These are phyloP conservation scores for Skeletonema menzelii DNA, from an alignment of 108 stramenopile genomes.

Conservation along the genomic window DNA sequence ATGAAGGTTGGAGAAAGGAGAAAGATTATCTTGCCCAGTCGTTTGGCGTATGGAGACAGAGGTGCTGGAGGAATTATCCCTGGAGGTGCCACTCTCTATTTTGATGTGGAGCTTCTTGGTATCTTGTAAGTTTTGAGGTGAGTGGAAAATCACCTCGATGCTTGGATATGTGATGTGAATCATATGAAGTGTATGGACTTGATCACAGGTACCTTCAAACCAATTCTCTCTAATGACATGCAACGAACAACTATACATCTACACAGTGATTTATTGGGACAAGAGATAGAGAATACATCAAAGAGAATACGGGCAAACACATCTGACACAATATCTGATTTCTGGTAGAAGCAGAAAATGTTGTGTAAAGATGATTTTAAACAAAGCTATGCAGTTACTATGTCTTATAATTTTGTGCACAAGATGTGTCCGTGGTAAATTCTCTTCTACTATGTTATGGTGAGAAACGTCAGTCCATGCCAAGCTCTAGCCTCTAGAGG, in stretches of 20 bases:
- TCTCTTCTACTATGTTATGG: too few species aligned
- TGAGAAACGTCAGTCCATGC: too few species aligned
- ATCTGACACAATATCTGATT: background rate
- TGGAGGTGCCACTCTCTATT: constrained; percentile 90
- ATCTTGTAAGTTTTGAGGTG: constrained; percentile 45
- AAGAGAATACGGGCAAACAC: background rate
- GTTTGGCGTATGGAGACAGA: constrained; percentile 89
- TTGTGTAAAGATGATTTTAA: background rate
- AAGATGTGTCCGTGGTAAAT: too few species aligned
- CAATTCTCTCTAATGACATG: constrained; percentile 87
- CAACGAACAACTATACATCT: background rate
- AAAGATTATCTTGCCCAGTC: constrained; percentile 82
- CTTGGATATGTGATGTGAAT: background rate
- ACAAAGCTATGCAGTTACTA: too few species aligned
- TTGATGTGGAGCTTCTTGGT: constrained; percentile 91
- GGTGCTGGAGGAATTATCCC: constrained; percentile 94
- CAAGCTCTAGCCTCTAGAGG: too few species aligned
- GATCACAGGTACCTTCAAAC: constrained; percentile 46
- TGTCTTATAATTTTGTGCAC: too few species aligned
- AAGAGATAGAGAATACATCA: background rate
- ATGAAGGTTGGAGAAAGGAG: constrained; percentile 95
- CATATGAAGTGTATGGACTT: background rate
- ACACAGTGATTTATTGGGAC: background rate
- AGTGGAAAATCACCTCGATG: constrained; percentile 55
- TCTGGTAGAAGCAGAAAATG: background rate